Conservation (phyloP, 1,139 yeast genomes). For the Candida frijolesensis region DNA sequence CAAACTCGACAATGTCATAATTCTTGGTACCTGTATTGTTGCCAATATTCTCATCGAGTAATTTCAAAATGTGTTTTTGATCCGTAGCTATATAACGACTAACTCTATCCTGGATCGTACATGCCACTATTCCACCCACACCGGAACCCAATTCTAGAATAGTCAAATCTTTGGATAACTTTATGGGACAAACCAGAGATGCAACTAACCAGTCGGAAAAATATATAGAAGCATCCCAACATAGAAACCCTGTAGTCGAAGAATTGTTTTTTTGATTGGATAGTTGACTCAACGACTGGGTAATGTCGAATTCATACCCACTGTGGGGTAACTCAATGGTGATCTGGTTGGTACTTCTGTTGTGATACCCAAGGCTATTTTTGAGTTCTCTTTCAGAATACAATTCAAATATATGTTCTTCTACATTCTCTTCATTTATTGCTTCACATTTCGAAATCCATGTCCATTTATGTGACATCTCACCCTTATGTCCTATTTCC, state of each 20-base stretch:
- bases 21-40: slow-evolving; percentile 26
- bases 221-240: slow-evolving; percentile 59
- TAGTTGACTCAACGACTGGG: slow-evolving; percentile 46
- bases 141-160: slow-evolving; percentile 73
- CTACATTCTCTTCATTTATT: slow-evolving; percentile 15
- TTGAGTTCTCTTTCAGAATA: slow-evolving; percentile 39
- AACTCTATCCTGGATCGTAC: slow-evolving; percentile 42
- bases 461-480: background rate
- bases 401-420: slow-evolving; percentile 53
- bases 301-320: slow-evolving; percentile 33
- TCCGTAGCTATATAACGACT: slow-evolving; percentile 59
- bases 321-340: slow-evolving; percentile 33
- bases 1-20: slow-evolving; percentile 55
- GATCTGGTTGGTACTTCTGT: slow-evolving; percentile 33
- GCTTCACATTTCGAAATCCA: slow-evolving; percentile 8
- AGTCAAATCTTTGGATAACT: slow-evolving; percentile 15
- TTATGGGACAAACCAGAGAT: slow-evolving; percentile 7
- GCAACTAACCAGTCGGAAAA: slow-evolving; percentile 52
- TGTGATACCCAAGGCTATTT: slow-evolving; percentile 51
- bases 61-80: slow-evolving; percentile 57
- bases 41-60: slow-evolving; percentile 47
- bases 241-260: slow-evolving; percentile 72
- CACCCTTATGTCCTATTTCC: background rate
- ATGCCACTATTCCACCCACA: slow-evolving; percentile 56
- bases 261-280: slow-evolving; percentile 42